A percentile compares a stretch with the other conserved stretches of the same genome.
phyloP scores from a whole-genome alignment of 306 rosid species.

The Datisca glomerata region DNA sequence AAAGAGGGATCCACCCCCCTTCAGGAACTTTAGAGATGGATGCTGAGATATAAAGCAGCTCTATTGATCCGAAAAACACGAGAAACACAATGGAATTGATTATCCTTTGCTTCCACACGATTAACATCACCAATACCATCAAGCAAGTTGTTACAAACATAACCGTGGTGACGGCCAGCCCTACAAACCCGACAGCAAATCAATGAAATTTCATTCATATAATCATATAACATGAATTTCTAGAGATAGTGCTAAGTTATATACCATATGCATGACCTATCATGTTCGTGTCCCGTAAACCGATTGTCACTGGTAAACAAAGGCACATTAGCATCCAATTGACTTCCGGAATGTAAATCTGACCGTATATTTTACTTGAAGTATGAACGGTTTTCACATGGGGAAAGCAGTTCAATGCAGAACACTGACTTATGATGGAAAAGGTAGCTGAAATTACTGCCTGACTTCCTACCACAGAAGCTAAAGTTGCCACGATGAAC shows the following conservation, averaged over 20 bases:
- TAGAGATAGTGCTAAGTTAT: conserved; percentile 1
- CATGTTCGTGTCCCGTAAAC: conserved; percentile 50
- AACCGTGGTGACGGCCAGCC: conserved; percentile 46
- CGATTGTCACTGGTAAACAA: conserved; percentile 48
- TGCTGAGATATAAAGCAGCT: conserved; percentile 52
- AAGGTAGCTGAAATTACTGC: conserved; percentile 69
- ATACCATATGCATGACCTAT: conserved; percentile 72
- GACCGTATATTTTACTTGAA: conserved; percentile 54
- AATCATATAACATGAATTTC: neutral
- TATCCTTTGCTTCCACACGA: conserved; percentile 53
- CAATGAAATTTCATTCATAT: conserved; percentile 7
- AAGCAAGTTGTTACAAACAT: conserved; percentile 72
- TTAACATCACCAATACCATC: conserved; percentile 51
- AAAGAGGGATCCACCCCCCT: conserved; percentile 61
- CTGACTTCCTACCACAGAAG: conserved; percentile 57
- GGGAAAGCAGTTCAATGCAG: conserved; percentile 62
- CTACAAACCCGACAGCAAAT: conserved; percentile 33
- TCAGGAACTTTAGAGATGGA: conserved; percentile 38
- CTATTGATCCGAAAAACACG: conserved; percentile 45
- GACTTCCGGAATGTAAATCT: conserved; percentile 65
- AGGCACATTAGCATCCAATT: conserved; percentile 76
- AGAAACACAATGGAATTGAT: conserved; percentile 31
- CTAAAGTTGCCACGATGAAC: conserved; percentile 55
- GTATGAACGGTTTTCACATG: conserved; percentile 50
- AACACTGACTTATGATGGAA: conserved; percentile 57